Percentiles rank a stretch among this genome's conserved stretches.
phyloP scores from a whole-genome alignment of 495 filamentous ascomycete genomes.

The Amniculicola lignicola region DNA sequence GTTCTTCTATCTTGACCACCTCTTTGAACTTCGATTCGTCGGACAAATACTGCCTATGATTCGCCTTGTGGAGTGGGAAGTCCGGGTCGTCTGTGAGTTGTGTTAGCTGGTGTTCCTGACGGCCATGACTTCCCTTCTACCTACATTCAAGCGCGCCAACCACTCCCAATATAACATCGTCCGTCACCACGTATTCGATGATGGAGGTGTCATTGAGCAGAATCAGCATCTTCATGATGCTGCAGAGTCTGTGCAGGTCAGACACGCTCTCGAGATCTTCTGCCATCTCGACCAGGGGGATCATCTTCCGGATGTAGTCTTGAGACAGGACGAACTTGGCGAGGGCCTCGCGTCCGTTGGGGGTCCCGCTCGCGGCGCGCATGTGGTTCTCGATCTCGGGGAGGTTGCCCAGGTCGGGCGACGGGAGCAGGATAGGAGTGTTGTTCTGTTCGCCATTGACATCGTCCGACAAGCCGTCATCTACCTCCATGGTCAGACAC shows the following conservation, averaged over 20 bases:
- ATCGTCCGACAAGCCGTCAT: constrained; percentile 90
- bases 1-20: constrained; percentile 86
- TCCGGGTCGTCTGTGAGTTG: constrained; percentile 77
- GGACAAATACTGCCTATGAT: constrained; percentile 88
- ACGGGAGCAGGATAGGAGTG: constrained; percentile 70
- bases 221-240: constrained; percentile 95
- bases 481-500: constrained; percentile 42
- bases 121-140: too few species aligned
- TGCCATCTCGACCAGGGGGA: constrained; percentile 77
- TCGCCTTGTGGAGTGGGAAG: constrained; percentile 97
- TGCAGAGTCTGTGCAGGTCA: constrained; percentile 88
- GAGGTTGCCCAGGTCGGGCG: constrained; percentile 74
- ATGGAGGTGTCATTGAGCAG: constrained; percentile 91
- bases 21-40: constrained; percentile 91
- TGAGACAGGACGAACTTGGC: constrained; percentile 80
- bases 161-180: constrained; percentile 84
- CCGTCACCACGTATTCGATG: constrained; percentile 88
- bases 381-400: constrained; percentile 78
- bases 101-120: neutral
- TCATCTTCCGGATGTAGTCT: constrained; percentile 83
- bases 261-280: constrained; percentile 84
- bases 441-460: constrained; percentile 65
- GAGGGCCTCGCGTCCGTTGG: constrained; percentile 79
- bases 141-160: constrained; percentile 96
- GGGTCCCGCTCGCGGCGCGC: constrained; percentile 67